Evolutionary conservation across 2,329 filamentous ascomycete genomes (phyloP), one percentile per base, ranked within the genome.

Genomic region (Teratosphaeria zuluensis): DNA sequence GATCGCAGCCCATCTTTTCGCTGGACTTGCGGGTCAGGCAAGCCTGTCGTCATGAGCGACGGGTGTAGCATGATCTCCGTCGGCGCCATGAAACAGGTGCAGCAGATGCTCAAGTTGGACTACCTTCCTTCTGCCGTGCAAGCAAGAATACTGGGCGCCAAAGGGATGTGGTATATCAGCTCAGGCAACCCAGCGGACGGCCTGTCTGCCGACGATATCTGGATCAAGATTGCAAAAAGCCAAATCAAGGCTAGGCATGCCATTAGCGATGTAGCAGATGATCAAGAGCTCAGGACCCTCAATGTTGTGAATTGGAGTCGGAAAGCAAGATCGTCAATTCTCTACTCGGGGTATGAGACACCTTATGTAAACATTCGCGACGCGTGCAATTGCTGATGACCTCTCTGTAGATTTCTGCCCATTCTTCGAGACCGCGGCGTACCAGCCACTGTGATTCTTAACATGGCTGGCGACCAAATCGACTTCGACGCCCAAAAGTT

Each of bases 91-190:
- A 68, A 72, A 1, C 74, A 75, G 51, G 77, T 90, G 4, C 77
- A 80, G 30, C 67, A 76, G 0, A 61, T 62, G 0, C 75, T 88
- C 8, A 80, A 79, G 0, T 71, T 86, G 0, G 64, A 69, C 0
- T 77, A 81, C n/a, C 69, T 82, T 0, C 87, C 87, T 0, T 81
- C 82, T 35, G 85, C 80, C 0, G 84, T 86, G 53, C 89, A 92
- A 70, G 88, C 77, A 1, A 81, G 89, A 0, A 81, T 92, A 38
- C 86, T 84, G 9, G 83, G 86, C 19, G 86, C 86, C 0, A 92
- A 92, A 69, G 89, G 89, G 0, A 77, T 92, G 63, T 92, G 88
- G 88, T 78, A 87, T 53, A 51, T 71, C 86, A 33, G 53, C 12
- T 24, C 57, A 24, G 57, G 57, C 12, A 19, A 53, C 30, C 30